These are phyloP conservation scores for Vanrija humicola DNA, from an alignment of 1,284 basidiomycete genomes.

Conservation along the genomic window DNA sequence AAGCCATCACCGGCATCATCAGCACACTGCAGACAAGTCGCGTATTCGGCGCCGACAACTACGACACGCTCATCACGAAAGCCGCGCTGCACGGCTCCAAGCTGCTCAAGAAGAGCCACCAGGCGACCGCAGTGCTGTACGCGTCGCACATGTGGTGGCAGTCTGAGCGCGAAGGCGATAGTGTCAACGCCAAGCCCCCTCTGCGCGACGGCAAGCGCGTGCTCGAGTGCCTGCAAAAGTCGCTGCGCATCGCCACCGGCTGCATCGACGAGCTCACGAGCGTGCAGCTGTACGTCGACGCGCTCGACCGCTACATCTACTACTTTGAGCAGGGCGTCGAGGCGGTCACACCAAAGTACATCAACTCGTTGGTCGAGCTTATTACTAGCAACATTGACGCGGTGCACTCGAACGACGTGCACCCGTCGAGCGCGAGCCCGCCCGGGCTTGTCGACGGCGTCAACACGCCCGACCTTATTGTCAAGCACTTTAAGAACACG, in stretches of 20 bases:
- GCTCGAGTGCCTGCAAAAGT: constrained; percentile 89
- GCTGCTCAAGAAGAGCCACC: constrained; percentile 91
- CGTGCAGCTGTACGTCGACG: constrained; percentile 88
- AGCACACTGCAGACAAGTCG: constrained; percentile 75
- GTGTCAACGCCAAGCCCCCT: constrained; percentile 57
- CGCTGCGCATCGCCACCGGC: constrained; percentile 84
- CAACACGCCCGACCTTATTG: constrained; percentile 84
- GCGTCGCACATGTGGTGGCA: constrained; percentile 98
- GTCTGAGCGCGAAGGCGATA: constrained; percentile 58
- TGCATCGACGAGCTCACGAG: constrained; percentile 92
- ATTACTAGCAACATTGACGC: constrained; percentile 86
- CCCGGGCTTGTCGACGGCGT: constrained; percentile 84
- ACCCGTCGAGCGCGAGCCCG: constrained; percentile 72
- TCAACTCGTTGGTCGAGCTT: constrained; percentile 87
- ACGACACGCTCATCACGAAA: constrained; percentile 92
- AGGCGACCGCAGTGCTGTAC: constrained; percentile 85
- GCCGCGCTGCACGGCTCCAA: constrained; percentile 91
- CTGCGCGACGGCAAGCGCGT: constrained; percentile 92
- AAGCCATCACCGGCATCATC: constrained; percentile 88
- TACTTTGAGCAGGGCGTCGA: constrained; percentile 87
- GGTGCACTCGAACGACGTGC: constrained; percentile 75
- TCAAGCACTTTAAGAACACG: constrained; percentile 81
- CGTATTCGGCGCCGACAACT: constrained; percentile 86
- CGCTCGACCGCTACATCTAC: constrained; percentile 85
- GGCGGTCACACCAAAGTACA: constrained; percentile 87